A percentile compares a stretch with the other conserved stretches of the same genome.
Conservation (phyloP, 1,284 basidiomycete genomes). For the Mycosarcoma maydis region DNA sequence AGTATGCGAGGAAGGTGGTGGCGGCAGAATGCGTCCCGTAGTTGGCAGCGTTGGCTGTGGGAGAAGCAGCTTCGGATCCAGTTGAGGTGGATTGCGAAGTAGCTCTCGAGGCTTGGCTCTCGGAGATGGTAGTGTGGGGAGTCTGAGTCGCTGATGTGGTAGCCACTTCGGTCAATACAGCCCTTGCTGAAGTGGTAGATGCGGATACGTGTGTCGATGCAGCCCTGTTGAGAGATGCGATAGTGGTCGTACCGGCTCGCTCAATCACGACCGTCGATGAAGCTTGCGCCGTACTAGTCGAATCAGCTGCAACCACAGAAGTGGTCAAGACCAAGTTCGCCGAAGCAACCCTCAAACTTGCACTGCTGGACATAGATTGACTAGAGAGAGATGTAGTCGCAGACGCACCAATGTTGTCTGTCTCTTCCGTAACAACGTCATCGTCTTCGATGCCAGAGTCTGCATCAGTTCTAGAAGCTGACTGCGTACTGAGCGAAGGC, state of each 20-base stretch:
- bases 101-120: neutral
- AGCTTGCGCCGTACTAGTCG: slow-evolving; percentile 1
- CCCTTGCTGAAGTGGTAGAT: neutral
- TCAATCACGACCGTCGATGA: slow-evolving; percentile 3
- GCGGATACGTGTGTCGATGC: neutral
- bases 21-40: slow-evolving; percentile 6
- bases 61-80: neutral
- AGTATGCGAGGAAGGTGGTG: slow-evolving; percentile 1
- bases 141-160: neutral
- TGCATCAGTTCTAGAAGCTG: no score
- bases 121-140: neutral
- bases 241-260: neutral
- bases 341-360: neutral
- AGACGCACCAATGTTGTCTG: no score
- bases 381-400: no score
- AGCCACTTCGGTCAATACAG: neutral
- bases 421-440: no score
- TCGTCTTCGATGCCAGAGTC: no score
- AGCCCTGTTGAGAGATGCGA: slow-evolving; percentile 3
- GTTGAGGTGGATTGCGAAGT: neutral
- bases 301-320: neutral
- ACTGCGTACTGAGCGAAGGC: no score
- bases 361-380: no score
- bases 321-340: neutral
- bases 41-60: slow-evolving; percentile 1